Conservation (phyloP, 345 rosid species). For the Bruguiera sexangula region DNA sequence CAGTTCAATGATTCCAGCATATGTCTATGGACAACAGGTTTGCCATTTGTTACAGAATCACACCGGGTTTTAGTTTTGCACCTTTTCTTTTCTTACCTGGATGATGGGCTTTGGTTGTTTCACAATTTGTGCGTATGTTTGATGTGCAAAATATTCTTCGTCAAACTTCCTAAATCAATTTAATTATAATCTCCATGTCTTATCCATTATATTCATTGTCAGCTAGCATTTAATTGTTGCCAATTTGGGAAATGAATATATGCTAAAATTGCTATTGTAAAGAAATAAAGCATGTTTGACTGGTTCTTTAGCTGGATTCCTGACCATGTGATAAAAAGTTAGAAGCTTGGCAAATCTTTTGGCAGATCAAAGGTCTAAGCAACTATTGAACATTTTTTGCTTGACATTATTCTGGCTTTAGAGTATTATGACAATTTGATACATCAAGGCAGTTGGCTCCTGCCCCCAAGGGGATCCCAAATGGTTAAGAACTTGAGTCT, state of each 20-base stretch:
- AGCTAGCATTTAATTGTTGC: too few relatives aligned
- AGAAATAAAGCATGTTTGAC: neutral
- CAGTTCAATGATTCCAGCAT: slow-evolving; percentile 83
- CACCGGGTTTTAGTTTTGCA: neutral
- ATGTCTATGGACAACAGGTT: slow-evolving; percentile 84
- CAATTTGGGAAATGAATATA: neutral
- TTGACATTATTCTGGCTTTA: neutral
- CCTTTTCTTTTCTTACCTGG: slow-evolving; percentile 10
- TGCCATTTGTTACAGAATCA: slow-evolving; percentile 15
- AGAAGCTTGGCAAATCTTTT: neutral
- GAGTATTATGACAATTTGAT: too few relatives aligned
- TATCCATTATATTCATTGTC: too few relatives aligned
- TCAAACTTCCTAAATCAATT: neutral
- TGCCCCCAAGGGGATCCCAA: too few relatives aligned
- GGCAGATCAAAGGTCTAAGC: neutral
- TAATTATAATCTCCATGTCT: too few relatives aligned
- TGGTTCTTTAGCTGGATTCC: neutral
- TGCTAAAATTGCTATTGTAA: neutral
- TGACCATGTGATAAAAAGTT: neutral
- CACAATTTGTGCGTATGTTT: neutral
- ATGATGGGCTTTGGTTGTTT: neutral
- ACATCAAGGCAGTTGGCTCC: too few relatives aligned
- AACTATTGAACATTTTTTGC: neutral
- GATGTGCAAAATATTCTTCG: neutral
- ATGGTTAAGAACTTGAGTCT: too few relatives aligned